phyloP scores from a whole-genome alignment of 495 filamentous ascomycete genomes.

The Podospora comata region DNA sequence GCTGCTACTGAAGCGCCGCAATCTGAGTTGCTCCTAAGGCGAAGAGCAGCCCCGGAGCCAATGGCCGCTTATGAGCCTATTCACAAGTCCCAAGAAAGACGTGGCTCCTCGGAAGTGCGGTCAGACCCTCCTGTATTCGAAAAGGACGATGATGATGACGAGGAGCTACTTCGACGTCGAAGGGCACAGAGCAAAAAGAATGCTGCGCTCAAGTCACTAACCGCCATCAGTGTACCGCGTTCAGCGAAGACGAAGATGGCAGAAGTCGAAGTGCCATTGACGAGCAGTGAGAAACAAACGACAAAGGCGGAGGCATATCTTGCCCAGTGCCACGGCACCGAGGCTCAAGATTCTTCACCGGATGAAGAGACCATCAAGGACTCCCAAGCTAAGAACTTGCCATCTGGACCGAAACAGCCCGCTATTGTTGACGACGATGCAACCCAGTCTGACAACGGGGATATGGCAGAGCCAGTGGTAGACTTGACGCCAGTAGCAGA shows the following conservation, averaged over 20 bases:
- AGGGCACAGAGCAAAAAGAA: conserved; percentile 34
- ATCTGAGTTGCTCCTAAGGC: conserved; percentile 8
- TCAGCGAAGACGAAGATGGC: conserved; percentile 28
- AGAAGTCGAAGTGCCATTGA: conserved; percentile 29
- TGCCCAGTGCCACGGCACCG: conserved; percentile 21
- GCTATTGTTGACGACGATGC: conserved; percentile 21
- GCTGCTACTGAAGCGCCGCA: conserved; percentile 27
- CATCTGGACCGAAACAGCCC: conserved; percentile 8
- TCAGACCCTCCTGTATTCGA: conserved; percentile 14
- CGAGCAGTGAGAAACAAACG: conserved; percentile 14
- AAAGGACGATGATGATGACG: conserved; percentile 28
- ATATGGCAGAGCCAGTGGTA: conserved; percentile 13
- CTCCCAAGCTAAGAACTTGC: conserved; percentile 26
- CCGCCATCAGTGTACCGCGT: conserved; percentile 37
- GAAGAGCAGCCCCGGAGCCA: conserved; percentile 27
- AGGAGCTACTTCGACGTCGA: conserved; percentile 18
- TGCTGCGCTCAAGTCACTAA: conserved; percentile 37
- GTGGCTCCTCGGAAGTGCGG: conserved; percentile 18
- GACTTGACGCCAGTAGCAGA: conserved; percentile 11
- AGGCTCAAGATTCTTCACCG: conserved; percentile 13
- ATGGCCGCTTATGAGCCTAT: conserved; percentile 35
- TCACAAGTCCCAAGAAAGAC: conserved; percentile 36
- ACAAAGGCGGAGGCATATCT: conserved; percentile 25
- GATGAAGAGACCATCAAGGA: conserved; percentile 34
- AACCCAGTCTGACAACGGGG: conserved; percentile 24